Evolutionary conservation across 2,329 filamentous ascomycete genomes (phyloP), one percentile per base, ranked within the genome.

Genomic region (Calonectria montana): DNA sequence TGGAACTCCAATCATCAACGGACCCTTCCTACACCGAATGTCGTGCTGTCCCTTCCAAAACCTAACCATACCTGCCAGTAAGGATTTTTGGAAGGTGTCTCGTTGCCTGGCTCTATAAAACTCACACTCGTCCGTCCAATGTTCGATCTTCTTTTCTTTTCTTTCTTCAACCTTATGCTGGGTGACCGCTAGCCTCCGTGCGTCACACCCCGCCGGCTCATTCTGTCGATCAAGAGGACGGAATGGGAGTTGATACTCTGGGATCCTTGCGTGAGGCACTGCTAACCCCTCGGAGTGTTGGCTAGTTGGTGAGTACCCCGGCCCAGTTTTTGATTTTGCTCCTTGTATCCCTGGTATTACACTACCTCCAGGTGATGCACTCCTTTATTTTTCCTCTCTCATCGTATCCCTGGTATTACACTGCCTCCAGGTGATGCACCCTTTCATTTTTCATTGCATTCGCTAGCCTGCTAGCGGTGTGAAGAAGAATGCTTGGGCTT

Each of bases 401-500:
- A 13, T 48, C 31, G 45, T 25, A 23, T 31, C 31, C 62, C 45
- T 53, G 31, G 29, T 65, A 65, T 53, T 65, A 39, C 45, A 65
- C 12, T 50, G 27, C 61, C 45, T 64, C 45, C 21, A 50, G 45
- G 61, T 50, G 45, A 27, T 18, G n/a, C 45, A 12, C 21, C n/a
- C 31, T 25, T 53, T n/a, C 21, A 16, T 47, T 65, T 53, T 65
- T 41, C 62, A 53, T 53, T 65, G 62, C 62, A 53, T 48, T 41
- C 23, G 31, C 45, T 41, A 35, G 45, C 45, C 21, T 65, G 62
- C 45, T 50, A 29, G 41, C 31, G 29, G 61, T 37, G 27, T 35
- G 43, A 64, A 64, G 61, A 64, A 64, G 61, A 68, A 67, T 16
- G 53, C n/a, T 35, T 55, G 9, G 6, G 53, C 10, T 21, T 55